Evolutionary conservation across 2,329 filamentous ascomycete genomes (phyloP).

Genomic region (Exophiala alcalophila): DNA sequence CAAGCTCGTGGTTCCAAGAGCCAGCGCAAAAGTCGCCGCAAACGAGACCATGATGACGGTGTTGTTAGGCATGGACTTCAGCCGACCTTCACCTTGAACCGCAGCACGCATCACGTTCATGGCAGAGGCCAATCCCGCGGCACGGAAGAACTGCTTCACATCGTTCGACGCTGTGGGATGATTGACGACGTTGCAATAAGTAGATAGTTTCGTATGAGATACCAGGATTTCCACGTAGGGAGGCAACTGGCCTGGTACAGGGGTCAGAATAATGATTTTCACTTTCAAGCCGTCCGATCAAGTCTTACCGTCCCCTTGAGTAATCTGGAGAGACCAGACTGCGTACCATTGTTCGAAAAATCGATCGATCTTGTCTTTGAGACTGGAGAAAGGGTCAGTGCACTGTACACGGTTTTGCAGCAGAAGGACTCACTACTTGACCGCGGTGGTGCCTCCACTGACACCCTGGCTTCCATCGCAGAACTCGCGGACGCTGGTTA

Average conservation of each 20-base stretch:
- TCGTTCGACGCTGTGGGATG: constrained; percentile 68
- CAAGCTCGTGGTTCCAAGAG: constrained; percentile 56
- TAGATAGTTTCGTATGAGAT: constrained; percentile 69
- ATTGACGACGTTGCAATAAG: constrained; percentile 71
- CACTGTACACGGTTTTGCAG: not conserved
- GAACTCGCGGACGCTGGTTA: constrained; percentile 34
- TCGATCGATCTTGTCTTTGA: constrained; percentile 58
- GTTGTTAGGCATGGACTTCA: constrained; percentile 76
- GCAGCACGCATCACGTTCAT: constrained; percentile 72
- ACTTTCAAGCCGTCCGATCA: not conserved
- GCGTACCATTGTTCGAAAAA: constrained; percentile 66
- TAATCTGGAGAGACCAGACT: constrained; percentile 59
- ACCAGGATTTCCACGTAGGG: constrained; percentile 74
- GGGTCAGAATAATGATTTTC: not conserved
- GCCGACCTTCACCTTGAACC: constrained; percentile 66
- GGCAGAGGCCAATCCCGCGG: constrained; percentile 67
- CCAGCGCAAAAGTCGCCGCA: constrained; percentile 66
- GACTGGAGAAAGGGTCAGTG: constrained; percentile 10
- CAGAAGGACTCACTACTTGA: constrained; percentile 21
- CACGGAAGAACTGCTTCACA: constrained; percentile 70
- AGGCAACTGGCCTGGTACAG: constrained; percentile 46
- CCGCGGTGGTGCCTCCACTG: constrained; percentile 37
- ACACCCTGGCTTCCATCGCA: constrained; percentile 39
- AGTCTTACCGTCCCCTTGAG: constrained; percentile 50
- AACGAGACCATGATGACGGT: constrained; percentile 77